Evolutionary conservation across 78 protist species (phyloP), one percentile per base, ranked within the genome.

Genomic region (Monosiga brevicollis): DNA sequence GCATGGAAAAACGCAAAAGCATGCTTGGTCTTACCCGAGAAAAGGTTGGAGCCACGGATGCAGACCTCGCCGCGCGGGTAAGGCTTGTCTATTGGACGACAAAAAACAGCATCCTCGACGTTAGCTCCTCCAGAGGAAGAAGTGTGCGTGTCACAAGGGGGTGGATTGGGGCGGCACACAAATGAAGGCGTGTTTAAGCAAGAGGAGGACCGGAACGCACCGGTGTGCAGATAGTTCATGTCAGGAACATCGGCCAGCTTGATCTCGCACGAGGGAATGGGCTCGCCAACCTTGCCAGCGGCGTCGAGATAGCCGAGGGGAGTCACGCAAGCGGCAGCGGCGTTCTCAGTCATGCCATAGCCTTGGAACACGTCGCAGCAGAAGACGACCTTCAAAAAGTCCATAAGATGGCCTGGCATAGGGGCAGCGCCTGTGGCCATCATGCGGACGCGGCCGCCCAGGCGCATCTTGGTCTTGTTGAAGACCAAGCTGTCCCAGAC

Each of bases 261-360:
- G 85, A 93, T 34, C 79, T 95, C 97, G 73, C 35, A 73, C 26
- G 62, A 37, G 25, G 79, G 84, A 34, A 86, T 35, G 26, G 90
- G 91, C 24, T 54, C 74, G 15, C 94, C 92, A 29, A 90, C 92
- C 54, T 88, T 91, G 73, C 89, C 92, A 1, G 78, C 79, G 26
- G 35, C 23, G 23, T 35, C 20, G 32, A 39, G 10, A 55, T 83
- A 76, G 20, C 72, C 80, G 32, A 72, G 71, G 24, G 36, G 35
- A 37, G 81, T 74, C 39, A 91, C 80, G 1, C 81, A 15, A 2
- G 91, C 73, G 40, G 91, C 95, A 29, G 95, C 96, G 29, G 87
- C 78, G 36, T 91, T 83, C 90, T 97, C 99, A 42, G 99, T 95
- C 88, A 85, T 77, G 40, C 99, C 99, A 79, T 96, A 97, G 37